Percentiles rank a stretch among this genome's conserved stretches.
Evolutionary conservation across 768 basidiomycete species (phyloP).

Genomic region (Tulasnella sp.): DNA sequence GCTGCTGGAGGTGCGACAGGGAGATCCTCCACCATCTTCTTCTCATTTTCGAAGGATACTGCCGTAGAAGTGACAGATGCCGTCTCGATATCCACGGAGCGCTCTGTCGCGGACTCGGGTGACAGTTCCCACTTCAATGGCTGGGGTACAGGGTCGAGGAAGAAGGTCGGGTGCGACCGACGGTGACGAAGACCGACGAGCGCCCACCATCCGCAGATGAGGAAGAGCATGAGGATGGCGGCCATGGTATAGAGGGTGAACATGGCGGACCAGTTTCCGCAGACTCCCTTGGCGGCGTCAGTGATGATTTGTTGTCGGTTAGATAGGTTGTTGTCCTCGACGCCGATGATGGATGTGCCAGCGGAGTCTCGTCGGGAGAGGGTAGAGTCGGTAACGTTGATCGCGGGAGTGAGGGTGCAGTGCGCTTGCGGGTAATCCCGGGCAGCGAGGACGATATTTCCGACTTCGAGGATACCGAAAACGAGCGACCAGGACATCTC

Average conservation of each 20-base stretch:
- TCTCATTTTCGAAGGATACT: conserved; percentile 1
- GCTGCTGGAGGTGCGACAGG: not conserved
- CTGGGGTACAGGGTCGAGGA: not conserved
- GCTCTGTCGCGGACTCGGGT: not conserved
- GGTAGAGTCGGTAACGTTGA: not conserved
- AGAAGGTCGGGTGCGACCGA: conserved; percentile 12
- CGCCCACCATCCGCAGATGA: not conserved
- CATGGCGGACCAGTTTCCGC: conserved; percentile 13
- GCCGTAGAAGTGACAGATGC: not conserved
- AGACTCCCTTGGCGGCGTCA: not conserved
- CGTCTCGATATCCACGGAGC: not conserved
- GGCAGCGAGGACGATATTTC: conserved; percentile 4
- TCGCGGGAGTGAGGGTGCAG: not conserved
- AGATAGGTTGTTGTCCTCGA: not conserved
- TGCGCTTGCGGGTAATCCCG: conserved; percentile 1
- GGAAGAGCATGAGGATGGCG: conserved; percentile 2
- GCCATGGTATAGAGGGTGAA: conserved; percentile 3
- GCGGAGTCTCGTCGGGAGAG: not conserved
- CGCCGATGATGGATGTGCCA: not conserved
- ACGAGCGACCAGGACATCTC: conserved; percentile 18
- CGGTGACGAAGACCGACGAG: conserved; percentile 13
- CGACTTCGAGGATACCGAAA: conserved; percentile 10
- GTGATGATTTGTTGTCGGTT: not conserved
- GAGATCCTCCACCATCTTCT: not conserved
- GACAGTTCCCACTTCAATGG: conserved; percentile 13